Evolutionary conservation across 768 basidiomycete genomes (phyloP).

Genomic region (Peribolospora kevripleyi): DNA sequence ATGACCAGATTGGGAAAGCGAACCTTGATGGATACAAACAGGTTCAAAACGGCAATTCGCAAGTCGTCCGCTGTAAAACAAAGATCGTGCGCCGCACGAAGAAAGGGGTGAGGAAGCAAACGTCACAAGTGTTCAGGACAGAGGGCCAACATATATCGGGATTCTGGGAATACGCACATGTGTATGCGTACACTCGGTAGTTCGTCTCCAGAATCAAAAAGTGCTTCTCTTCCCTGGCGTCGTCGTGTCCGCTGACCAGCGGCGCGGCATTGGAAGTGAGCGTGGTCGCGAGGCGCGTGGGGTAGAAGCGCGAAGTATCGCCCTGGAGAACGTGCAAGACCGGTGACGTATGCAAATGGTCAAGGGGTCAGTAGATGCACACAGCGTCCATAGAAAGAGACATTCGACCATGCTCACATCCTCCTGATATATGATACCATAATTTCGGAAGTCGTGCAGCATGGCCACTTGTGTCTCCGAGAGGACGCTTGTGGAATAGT

Average conservation of each 20-base stretch:
- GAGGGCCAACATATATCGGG: constrained; percentile 9
- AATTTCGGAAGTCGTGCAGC: constrained; percentile 76
- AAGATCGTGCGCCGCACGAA: neutral
- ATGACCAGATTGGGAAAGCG: constrained; percentile 95
- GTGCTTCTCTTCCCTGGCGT: constrained; percentile 29
- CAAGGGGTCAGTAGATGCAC: neutral
- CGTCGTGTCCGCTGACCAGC: constrained; percentile 6
- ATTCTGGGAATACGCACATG: constrained; percentile 31
- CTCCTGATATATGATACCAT: constrained; percentile 76
- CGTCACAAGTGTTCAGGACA: constrained; percentile 7
- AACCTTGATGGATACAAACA: constrained; percentile 76
- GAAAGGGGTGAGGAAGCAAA: neutral
- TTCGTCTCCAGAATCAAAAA: constrained; percentile 96
- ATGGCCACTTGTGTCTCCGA: constrained; percentile 60
- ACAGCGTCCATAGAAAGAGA: neutral
- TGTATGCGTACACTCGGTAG: constrained; percentile 94
- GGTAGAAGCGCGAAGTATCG: constrained; percentile 44
- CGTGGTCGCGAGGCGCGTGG: constrained; percentile 82
- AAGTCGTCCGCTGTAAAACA: constrained; percentile 54
- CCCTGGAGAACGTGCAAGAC: constrained; percentile 14
- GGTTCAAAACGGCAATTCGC: constrained; percentile 81
- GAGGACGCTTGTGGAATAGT: constrained; percentile 64
- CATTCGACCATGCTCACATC: constrained; percentile 25
- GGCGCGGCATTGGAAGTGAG: constrained; percentile 73
- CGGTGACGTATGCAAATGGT: constrained; percentile 3